Evolutionary conservation across 2,329 filamentous ascomycete genomes (phyloP), one percentile per base, ranked within the genome.

Genomic region (Coniella vitis): DNA sequence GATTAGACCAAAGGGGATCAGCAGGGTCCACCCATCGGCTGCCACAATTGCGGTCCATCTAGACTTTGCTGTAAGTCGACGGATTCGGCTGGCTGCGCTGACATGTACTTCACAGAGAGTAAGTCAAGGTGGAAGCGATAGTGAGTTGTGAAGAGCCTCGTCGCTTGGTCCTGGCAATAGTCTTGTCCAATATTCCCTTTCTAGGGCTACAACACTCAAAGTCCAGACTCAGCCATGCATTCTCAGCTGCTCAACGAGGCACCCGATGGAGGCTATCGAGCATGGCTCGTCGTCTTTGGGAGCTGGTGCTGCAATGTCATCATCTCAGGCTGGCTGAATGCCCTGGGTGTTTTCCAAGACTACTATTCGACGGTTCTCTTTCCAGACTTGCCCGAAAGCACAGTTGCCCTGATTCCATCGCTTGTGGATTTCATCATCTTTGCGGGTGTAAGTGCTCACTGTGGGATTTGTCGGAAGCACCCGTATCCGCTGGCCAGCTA

Each of bases 331-430:
- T 58, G 54, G 56, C 29, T 56, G 35, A 58, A 50, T 34, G 49
- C 45, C 5, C 20, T 58, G 17, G 73, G 73, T 12, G 61, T 73
- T 21, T 76, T 76, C 54, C 73, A 77, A 56, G 64, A 67, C 25
- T 74, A 76, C 56, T 78, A 77, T 53, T 61, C 73, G 54, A 60
- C 56, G 4, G 57, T 68, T 35, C 65, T 68, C 40, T 62, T 78
- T 14, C 58, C 51, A 12, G 40, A 64, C 9, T 70, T 72, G 51
- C 69, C 69, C 7, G 61, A 71, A 4, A 71, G 68, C 49, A 69
- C 68, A 1, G 63, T 78, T 16, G 64, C 73, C 14, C 76, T 75
- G 72, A 76, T 78, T 48, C 65, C 71, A 4, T 70, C 72, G 4
- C 55, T 75, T 25, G 65, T 75, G 53, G 57, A 64, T 4, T 72